phyloP scores from a whole-genome alignment of 176 grass and related monocot species.

The Hordeum marinum region DNA sequence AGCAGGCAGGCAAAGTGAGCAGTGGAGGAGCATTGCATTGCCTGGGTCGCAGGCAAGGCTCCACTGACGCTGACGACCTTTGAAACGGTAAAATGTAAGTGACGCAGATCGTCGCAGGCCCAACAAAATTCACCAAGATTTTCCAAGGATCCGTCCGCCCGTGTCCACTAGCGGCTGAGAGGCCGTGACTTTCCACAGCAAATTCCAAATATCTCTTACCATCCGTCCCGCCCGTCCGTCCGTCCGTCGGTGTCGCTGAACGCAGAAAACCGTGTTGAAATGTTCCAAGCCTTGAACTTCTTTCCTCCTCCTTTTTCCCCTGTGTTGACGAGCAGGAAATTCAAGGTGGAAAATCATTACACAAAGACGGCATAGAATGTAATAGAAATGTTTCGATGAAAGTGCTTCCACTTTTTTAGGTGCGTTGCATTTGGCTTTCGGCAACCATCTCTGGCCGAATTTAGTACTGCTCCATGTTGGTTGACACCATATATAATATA shows the following conservation, averaged over 20 bases:
- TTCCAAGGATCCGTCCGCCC: background rate
- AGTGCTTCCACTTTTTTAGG: conserved; percentile 26
- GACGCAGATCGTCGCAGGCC: too few relatives aligned
- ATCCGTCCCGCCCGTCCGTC: background rate
- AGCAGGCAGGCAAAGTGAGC: background rate
- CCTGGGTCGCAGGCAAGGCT: background rate
- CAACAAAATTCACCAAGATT: background rate
- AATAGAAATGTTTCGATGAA: background rate
- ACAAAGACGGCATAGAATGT: background rate
- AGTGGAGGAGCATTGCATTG: background rate
- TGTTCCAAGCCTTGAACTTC: conserved; percentile 30
- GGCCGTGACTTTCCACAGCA: conserved; percentile 28
- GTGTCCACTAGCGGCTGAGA: background rate
- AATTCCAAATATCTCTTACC: conserved; percentile 14
- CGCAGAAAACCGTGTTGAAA: conserved; percentile 40
- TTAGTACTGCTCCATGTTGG: background rate
- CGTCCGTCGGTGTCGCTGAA: background rate
- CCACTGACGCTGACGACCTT: background rate
- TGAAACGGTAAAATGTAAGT: conserved; percentile 25
- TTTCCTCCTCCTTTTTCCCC: background rate
- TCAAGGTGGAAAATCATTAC: conserved; percentile 33
- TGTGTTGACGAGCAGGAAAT: conserved; percentile 16
- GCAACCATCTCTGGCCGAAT: background rate
- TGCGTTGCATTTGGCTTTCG: background rate
- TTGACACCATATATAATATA: background rate